Percentiles rank a stretch among this genome's conserved stretches.
Evolutionary conservation across 2,329 filamentous ascomycete species (phyloP).

Genomic region (Cordyceps fumosorosea): DNA sequence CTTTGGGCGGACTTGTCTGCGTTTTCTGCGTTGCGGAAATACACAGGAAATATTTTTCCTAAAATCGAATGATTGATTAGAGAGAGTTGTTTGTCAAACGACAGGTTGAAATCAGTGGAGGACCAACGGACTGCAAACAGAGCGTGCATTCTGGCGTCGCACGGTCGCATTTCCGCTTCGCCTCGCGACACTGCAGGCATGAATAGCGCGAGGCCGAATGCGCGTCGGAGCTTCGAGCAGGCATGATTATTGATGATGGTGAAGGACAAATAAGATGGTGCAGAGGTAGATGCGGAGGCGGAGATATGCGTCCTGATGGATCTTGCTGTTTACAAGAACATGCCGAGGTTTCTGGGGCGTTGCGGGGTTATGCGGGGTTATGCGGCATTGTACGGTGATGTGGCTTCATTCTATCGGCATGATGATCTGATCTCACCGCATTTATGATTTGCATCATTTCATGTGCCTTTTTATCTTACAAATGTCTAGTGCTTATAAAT

Average conservation of each 20-base stretch:
- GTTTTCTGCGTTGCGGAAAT: constrained; percentile 5
- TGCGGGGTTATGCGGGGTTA: constrained; percentile 1
- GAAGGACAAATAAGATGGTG: neutral
- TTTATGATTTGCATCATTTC: neutral
- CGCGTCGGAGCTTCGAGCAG: neutral
- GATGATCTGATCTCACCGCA: no score
- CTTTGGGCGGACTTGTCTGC: constrained; percentile 4
- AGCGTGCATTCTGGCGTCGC: constrained; percentile 2
- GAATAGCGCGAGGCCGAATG: neutral
- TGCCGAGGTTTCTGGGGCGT: neutral
- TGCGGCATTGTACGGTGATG: neutral
- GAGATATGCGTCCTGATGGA: neutral
- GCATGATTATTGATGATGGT: constrained; percentile 2
- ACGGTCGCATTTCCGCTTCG: constrained; percentile 8
- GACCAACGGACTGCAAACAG: neutral
- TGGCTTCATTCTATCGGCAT: no score
- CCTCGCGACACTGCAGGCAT: constrained; percentile 1
- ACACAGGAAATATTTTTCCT: neutral
- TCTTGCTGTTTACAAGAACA: neutral
- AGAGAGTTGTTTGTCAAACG: no score
- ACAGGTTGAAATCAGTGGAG: neutral
- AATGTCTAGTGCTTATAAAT: neutral
- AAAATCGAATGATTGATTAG: neutral
- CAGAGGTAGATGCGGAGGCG: neutral
- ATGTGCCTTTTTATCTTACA: neutral